phyloP scores from a whole-genome alignment of 1,139 yeast genomes.

The Geotrichum fermentans region DNA sequence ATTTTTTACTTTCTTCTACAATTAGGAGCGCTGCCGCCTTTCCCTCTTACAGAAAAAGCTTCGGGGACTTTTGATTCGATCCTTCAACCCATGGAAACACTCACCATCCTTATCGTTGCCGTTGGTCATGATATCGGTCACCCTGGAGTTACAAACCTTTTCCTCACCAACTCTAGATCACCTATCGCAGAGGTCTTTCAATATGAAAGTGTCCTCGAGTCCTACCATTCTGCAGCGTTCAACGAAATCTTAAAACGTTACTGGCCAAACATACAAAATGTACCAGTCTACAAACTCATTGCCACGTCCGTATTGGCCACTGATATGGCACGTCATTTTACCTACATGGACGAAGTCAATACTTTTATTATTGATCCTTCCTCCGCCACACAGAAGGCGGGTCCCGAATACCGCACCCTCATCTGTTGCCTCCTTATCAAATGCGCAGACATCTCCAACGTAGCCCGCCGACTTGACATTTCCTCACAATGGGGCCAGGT shows the following conservation, averaged over 20 bases:
- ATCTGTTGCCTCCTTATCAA: constrained; percentile 68
- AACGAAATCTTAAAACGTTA: constrained; percentile 52
- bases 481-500: constrained; percentile 85
- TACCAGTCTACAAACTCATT: constrained; percentile 25
- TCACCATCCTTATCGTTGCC: constrained; percentile 70
- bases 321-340: constrained; percentile 88
- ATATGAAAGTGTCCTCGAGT: constrained; percentile 71
- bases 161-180: constrained; percentile 57
- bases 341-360: constrained; percentile 53
- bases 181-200: constrained; percentile 62
- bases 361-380: constrained; percentile 9
- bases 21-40: constrained; percentile 44
- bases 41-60: not conserved
- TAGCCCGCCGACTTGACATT: constrained; percentile 69
- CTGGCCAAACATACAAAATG: constrained; percentile 53
- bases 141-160: constrained; percentile 86
- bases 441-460: constrained; percentile 93
- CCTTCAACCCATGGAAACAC: constrained; percentile 43
- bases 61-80: not conserved
- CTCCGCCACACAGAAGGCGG: not conserved
- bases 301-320: constrained; percentile 64
- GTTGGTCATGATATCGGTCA: constrained; percentile 95
- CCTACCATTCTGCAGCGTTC: constrained; percentile 75
- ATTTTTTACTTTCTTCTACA: constrained; percentile 59
- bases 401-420: constrained; percentile 32